These are phyloP conservation scores for Citeromyces matritensis DNA, from an alignment of 805 yeast species.

Conservation along the genomic window DNA sequence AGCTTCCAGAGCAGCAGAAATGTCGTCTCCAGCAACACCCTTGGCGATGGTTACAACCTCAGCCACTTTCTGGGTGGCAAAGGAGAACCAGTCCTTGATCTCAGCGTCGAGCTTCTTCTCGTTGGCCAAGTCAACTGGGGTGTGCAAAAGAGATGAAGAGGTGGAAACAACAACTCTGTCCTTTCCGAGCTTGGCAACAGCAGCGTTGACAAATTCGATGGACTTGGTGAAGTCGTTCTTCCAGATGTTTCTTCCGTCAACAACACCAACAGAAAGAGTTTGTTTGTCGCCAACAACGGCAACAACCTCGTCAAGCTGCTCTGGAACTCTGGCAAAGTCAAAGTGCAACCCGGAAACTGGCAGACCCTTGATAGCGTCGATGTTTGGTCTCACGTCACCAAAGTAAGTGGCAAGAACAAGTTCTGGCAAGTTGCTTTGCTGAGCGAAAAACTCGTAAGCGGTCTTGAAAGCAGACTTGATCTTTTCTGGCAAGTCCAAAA, in stretches of 20 bases:
- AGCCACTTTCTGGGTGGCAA: conserved; percentile 88
- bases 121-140: conserved; percentile 90
- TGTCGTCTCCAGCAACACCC: conserved; percentile 74
- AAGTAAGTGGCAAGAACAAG: conserved; percentile 83
- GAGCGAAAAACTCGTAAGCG: conserved; percentile 67
- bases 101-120: conserved; percentile 85
- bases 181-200: conserved; percentile 71
- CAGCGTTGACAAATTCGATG: conserved; percentile 65
- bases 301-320: conserved; percentile 79
- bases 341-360: conserved; percentile 95
- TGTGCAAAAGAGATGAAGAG: conserved; percentile 93
- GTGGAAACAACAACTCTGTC: conserved; percentile 85
- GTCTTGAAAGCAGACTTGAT: conserved; percentile 79
- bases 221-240: conserved; percentile 90
- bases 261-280: conserved; percentile 88
- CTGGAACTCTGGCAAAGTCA: conserved; percentile 93
- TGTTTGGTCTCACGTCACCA: conserved; percentile 97
- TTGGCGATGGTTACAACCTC: conserved; percentile 90
- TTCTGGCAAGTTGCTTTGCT: conserved; percentile 60
- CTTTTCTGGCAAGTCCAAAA: conserved; percentile 77
- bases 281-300: conserved; percentile 54
- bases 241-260: conserved; percentile 99
- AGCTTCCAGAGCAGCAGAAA: conserved; percentile 61
- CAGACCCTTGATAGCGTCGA: conserved; percentile 72
- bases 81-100: conserved; percentile 96